Conservation (phyloP, 768 basidiomycete genomes). For the Mycena haematopus region DNA sequence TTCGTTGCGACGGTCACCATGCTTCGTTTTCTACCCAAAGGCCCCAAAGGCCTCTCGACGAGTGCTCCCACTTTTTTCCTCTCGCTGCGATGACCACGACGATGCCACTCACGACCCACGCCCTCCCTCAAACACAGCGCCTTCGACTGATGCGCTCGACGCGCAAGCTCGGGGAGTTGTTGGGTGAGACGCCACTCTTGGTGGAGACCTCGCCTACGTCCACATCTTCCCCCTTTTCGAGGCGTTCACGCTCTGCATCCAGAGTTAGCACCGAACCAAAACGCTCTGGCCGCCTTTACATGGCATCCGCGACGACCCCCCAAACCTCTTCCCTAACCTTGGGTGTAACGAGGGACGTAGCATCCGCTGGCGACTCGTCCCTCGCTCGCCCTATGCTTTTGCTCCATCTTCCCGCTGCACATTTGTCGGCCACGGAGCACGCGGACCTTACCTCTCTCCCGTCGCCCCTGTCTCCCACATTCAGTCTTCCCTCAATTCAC, state of each 20-base stretch:
- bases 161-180: conserved; percentile 45
- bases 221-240: background rate
- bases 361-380: background rate
- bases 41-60: conserved; percentile 21
- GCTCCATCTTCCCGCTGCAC: background rate
- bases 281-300: no score
- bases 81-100: background rate
- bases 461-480: conserved; percentile 22
- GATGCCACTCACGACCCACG: conserved; percentile 46
- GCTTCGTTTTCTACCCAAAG: no score
- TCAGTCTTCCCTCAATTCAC: conserved; percentile 11
- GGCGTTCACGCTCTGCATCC: conserved; percentile 15
- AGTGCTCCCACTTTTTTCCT: background rate
- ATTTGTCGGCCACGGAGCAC: background rate
- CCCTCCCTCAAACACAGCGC: conserved; percentile 40
- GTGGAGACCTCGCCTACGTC: background rate
- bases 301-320: no score
- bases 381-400: conserved; percentile 13
- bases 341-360: background rate
- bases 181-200: conserved; percentile 36
- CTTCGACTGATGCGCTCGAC: conserved; percentile 46
- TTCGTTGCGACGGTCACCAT: background rate
- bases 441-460: background rate
- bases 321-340: no score
- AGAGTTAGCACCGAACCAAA: no score